Percentiles rank a stretch among this genome's conserved stretches.
These are phyloP conservation scores for Echites panduratus DNA, from an alignment of 257 asterid species.

Conservation along the genomic window DNA sequence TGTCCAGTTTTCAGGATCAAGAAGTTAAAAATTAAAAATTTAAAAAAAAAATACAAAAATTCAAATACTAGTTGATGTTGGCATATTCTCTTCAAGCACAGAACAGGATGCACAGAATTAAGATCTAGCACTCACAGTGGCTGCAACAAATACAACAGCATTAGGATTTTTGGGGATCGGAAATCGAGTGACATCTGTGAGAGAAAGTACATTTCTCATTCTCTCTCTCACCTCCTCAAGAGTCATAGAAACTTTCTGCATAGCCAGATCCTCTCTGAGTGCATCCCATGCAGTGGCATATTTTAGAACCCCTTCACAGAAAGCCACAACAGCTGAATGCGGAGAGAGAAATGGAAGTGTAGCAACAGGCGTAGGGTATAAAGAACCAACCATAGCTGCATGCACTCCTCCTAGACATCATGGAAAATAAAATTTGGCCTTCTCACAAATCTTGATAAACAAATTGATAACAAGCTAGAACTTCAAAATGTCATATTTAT, in stretches of 20 bases:
- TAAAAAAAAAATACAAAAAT: no score
- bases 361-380: constrained; percentile 90
- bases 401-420: constrained; percentile 83
- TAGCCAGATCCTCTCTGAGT: constrained; percentile 61
- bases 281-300: constrained; percentile 99
- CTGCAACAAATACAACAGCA: constrained; percentile 84
- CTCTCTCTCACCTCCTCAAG: constrained; percentile 84
- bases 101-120: neutral
- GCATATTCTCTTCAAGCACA: neutral
- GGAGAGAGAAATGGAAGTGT: constrained; percentile 95
- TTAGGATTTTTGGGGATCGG: constrained; percentile 83
- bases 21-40: no score
- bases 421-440: constrained; percentile 2
- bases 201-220: constrained; percentile 81
- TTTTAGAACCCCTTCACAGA: constrained; percentile 85
- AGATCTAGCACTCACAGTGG: constrained; percentile 57
- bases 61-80: neutral
- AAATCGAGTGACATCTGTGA: constrained; percentile 89
- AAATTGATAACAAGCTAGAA: neutral
- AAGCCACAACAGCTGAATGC: constrained; percentile 94
- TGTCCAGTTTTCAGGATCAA: neutral
- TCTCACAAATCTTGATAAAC: neutral
- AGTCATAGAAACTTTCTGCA: constrained; percentile 45
- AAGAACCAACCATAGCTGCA: constrained; percentile 98
- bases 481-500: neutral